Conservation (phyloP, 2,329 filamentous ascomycete species). For the Byssothecium circinans region DNA sequence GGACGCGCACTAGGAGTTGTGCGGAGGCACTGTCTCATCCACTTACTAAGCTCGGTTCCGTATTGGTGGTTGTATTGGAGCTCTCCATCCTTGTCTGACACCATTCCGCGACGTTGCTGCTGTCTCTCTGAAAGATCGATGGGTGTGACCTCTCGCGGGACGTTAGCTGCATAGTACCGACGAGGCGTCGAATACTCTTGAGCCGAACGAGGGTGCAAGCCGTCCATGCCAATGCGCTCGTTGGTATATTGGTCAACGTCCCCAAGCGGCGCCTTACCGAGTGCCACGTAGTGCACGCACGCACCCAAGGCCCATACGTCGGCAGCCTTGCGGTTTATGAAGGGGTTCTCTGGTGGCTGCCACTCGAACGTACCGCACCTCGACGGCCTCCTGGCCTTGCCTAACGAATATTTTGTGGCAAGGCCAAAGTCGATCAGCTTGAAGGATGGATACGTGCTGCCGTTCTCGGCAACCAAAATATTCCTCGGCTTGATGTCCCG, state of each 20-base stretch:
- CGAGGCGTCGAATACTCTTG: slow-evolving; percentile 1
- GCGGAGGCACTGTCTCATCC: slow-evolving; percentile 26
- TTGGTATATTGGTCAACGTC: slow-evolving; percentile 3
- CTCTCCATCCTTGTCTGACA: neutral
- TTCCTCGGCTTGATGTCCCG: slow-evolving; percentile 37
- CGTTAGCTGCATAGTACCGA: slow-evolving; percentile 20
- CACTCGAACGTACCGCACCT: slow-evolving; percentile 25
- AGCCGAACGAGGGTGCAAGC: slow-evolving; percentile 2
- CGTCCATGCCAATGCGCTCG: neutral
- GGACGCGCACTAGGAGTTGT: slow-evolving; percentile 11
- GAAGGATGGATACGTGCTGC: slow-evolving; percentile 29
- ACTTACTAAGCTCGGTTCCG: slow-evolving; percentile 27
- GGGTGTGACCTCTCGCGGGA: slow-evolving; percentile 20
- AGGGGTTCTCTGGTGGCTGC: slow-evolving; percentile 36
- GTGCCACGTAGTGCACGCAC: slow-evolving; percentile 32
- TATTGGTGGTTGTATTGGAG: slow-evolving; percentile 17
- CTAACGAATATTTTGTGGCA: slow-evolving; percentile 6
- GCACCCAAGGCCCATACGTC: slow-evolving; percentile 40
- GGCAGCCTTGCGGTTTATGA: slow-evolving; percentile 26
- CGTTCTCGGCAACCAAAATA: slow-evolving; percentile 25
- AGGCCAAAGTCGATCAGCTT: slow-evolving; percentile 31
- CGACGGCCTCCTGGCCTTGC: slow-evolving; percentile 1
- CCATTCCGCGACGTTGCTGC: slow-evolving; percentile 11
- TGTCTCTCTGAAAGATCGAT: slow-evolving; percentile 24
- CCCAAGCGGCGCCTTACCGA: slow-evolving; percentile 19